These are phyloP conservation scores for Phyllosticta capitalensis DNA, from an alignment of 2,329 filamentous ascomycete species.

Conservation along the genomic window DNA sequence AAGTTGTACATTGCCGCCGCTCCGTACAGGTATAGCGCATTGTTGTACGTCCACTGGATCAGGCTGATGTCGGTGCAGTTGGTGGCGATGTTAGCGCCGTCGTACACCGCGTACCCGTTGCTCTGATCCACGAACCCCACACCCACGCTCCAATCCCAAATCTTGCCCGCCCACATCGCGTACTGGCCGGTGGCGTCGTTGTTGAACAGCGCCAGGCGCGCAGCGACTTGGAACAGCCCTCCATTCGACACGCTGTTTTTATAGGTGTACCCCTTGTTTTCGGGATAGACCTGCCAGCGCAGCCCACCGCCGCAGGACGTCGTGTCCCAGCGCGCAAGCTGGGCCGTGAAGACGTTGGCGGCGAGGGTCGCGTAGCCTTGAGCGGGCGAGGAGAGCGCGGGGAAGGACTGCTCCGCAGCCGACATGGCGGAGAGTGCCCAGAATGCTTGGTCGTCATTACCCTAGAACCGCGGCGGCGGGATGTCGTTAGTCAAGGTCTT, in stretches of 20 bases:
- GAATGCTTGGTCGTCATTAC: constrained; percentile 51
- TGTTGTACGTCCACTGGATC: constrained; percentile 40
- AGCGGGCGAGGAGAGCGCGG: constrained; percentile 22
- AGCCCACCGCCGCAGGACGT: constrained; percentile 61
- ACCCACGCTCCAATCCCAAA: constrained; percentile 46
- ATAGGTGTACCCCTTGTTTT: constrained; percentile 58
- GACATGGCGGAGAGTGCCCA: constrained; percentile 51
- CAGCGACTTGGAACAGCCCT: constrained; percentile 48
- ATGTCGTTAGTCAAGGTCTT: neutral
- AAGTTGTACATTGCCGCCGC: constrained; percentile 39
- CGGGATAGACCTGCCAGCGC: constrained; percentile 77
- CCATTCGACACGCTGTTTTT: constrained; percentile 52
- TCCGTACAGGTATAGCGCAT: constrained; percentile 37
- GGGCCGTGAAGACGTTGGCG: constrained; percentile 73
- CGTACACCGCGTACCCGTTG: constrained; percentile 31
- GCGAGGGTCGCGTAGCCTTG: constrained; percentile 38
- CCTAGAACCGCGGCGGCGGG: constrained; percentile 27
- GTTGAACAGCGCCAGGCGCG: constrained; percentile 68
- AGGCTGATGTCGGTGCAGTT: constrained; percentile 36
- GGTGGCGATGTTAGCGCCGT: constrained; percentile 33
- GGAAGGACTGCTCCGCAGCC: constrained; percentile 44
- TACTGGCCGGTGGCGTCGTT: constrained; percentile 52
- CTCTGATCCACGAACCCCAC: constrained; percentile 46
- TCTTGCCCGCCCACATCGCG: constrained; percentile 60
- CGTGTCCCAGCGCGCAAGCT: constrained; percentile 60